Base-by-base conservation (phyloP, 352 stramenopile genomes). In the Aphanomyces invadans region DNA sequence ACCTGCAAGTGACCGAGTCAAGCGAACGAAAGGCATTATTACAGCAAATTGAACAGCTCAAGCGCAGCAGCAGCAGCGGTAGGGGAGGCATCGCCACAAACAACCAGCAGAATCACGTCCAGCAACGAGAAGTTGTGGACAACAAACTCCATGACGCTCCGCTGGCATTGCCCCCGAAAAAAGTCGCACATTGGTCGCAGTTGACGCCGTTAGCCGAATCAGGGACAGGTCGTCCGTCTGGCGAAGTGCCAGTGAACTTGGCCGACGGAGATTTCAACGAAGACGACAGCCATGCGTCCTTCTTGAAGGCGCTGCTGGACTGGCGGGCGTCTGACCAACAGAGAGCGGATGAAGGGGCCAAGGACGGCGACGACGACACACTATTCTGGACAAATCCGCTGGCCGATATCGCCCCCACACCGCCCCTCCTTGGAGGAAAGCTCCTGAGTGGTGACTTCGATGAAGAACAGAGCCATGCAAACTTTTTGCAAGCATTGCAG, bases 291-390 rank as follows among this genome's bases (percentile, higher is more conserved):
- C 85, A 93, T 45, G 73, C 73, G 29, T 89, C 82, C 4, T 91
- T 93, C 57, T 78, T 93, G 73, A 90, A 90, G 36, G 83, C 82
- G 2, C 64, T 93, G 19, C 25, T 92, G 10, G 81, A 93, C 42
- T 93, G 85, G 85, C 79, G 85, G 33, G 69, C 74, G 11, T 74
- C 61, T 15, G 54, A 71, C 23, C 23, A 33, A 21, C 78, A 88
- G 38, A 42, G 15, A 15, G 36, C 36, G 36, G 68, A 60, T 17
- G 68, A 77, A 0, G 46, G 39, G 28, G 42, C 68, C 2, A 4
- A 51, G 21, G 32, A n/a, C 2, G 66, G 62, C 25, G 76, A 79
- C 26, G 69, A 74, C 57, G 73, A 80, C 11, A 68, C 74, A 12
- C 74, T 73, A 9, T 64, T 81, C 45, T 91, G 83, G 85, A 72